These are phyloP conservation scores for Penicillium roqueforti DNA, from an alignment of 495 filamentous ascomycete species.

Conservation along the genomic window DNA sequence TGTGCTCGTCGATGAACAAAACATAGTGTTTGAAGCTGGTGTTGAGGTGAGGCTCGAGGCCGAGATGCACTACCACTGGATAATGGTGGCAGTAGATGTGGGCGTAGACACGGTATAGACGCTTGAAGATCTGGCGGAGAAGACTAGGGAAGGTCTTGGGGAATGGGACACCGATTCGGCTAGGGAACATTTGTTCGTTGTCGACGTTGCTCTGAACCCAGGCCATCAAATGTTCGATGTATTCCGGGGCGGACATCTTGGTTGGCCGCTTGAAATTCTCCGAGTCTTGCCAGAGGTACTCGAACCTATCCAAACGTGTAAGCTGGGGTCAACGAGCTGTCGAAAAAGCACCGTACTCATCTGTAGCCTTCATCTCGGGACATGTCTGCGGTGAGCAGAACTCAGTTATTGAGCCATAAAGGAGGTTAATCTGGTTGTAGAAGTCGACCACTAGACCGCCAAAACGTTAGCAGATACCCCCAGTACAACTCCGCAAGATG, in stretches of 20 bases:
- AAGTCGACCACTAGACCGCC: constrained; percentile 82
- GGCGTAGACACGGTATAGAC: constrained; percentile 96
- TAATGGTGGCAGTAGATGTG: constrained; percentile 99
- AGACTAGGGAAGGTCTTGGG: constrained; percentile 85
- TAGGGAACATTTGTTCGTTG: constrained; percentile 92
- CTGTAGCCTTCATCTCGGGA: constrained; percentile 98
- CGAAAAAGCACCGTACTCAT: constrained; percentile 61
- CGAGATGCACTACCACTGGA: constrained; percentile 89
- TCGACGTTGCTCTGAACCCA: constrained; percentile 96
- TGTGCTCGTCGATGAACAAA: constrained; percentile 92
- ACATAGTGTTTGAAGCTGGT: constrained; percentile 99
- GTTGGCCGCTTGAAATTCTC: constrained; percentile 92
- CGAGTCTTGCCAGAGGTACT: constrained; percentile 97
- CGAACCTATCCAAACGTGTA: constrained; percentile 57
- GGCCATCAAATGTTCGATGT: constrained; percentile 94
- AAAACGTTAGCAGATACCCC: constrained; percentile 3
- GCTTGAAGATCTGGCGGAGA: constrained; percentile 93
- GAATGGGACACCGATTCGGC: constrained; percentile 89
- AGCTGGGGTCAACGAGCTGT: background rate
- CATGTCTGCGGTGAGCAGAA: constrained; percentile 97
- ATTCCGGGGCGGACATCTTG: constrained; percentile 95
- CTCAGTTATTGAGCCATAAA: constrained; percentile 97
- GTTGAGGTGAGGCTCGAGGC: constrained; percentile 95
- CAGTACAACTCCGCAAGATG: background rate
- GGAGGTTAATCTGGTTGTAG: constrained; percentile 98